These are phyloP conservation scores for Aspergillus clavatus DNA, from an alignment of 2,329 filamentous ascomycete genomes.

Conservation along the genomic window DNA sequence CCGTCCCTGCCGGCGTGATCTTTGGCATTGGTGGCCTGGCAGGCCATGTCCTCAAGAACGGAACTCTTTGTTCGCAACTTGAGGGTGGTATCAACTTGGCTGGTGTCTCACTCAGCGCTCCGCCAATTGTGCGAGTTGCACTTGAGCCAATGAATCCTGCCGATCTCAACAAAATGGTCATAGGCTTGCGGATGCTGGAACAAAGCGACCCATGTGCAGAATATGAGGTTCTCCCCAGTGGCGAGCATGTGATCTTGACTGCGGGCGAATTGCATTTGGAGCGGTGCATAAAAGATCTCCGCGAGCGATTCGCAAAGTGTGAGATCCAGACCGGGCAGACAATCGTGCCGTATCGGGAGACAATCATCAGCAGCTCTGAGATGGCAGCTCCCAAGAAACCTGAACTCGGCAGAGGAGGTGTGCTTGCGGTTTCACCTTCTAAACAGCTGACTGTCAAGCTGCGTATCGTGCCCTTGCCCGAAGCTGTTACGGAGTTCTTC, in stretches of 20 bases:
- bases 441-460: slow-evolving; percentile 78
- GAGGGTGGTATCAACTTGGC: slow-evolving; percentile 87
- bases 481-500: slow-evolving; percentile 76
- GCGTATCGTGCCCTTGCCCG: slow-evolving; percentile 72
- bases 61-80: slow-evolving; percentile 82
- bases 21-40: slow-evolving; percentile 93
- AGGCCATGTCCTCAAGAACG: slow-evolving; percentile 90
- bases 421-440: slow-evolving; percentile 70
- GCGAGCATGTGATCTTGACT: slow-evolving; percentile 91
- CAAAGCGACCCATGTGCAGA: slow-evolving; percentile 94
- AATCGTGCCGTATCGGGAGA: slow-evolving; percentile 93
- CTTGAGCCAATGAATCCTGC: slow-evolving; percentile 88
- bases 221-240: slow-evolving; percentile 87
- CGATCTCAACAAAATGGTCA: slow-evolving; percentile 92
- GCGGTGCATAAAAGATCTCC: slow-evolving; percentile 84
- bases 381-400: slow-evolving; percentile 87
- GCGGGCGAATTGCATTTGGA: slow-evolving; percentile 94
- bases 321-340: slow-evolving; percentile 91
- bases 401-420: slow-evolving; percentile 76
- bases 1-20: slow-evolving; percentile 87
- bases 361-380: slow-evolving; percentile 79
- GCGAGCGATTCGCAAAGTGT: slow-evolving; percentile 87
- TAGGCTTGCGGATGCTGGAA: slow-evolving; percentile 77
- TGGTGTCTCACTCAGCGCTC: slow-evolving; percentile 71
- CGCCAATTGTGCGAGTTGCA: slow-evolving; percentile 92